phyloP scores from a whole-genome alignment of 2,329 filamentous ascomycete genomes.

The Rutstroemia sp. region DNA sequence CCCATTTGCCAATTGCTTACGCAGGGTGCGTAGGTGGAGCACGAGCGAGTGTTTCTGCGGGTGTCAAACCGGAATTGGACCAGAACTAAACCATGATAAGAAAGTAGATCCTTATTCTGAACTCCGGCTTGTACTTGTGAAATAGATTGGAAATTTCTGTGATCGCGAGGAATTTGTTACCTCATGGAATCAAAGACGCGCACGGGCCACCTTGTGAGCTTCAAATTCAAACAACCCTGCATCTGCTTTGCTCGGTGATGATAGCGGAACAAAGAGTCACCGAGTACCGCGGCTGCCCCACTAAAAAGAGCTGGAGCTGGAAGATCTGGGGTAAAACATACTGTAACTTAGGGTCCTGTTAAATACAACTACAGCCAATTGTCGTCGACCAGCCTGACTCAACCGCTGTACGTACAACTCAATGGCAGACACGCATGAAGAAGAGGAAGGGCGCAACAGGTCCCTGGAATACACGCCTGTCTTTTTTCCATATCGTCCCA shows the following conservation, averaged over 20 bases:
- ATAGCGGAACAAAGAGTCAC: no score
- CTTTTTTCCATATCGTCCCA: conserved; percentile 25
- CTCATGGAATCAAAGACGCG: not conserved
- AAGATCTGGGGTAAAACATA: not conserved
- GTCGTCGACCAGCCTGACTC: not conserved
- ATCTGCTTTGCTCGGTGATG: no score
- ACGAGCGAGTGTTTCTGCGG: not conserved
- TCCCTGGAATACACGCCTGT: not conserved
- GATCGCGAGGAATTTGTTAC: not conserved
- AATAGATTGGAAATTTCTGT: not conserved
- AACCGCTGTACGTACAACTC: not conserved
- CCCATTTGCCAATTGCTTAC: not conserved
- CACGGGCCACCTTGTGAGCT: no score
- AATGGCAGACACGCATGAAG: not conserved
- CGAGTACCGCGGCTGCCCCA: no score
- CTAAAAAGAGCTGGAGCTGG: not conserved
- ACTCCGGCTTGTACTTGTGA: not conserved
- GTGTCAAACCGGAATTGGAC: not conserved
- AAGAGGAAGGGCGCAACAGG: not conserved
- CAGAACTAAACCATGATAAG: not conserved
- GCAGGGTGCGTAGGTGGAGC: not conserved
- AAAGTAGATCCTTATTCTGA: not conserved
- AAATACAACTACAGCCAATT: not conserved
- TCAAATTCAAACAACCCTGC: no score
- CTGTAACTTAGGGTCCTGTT: no score